Evolutionary conservation across 352 stramenopile species (phyloP), one percentile per base, ranked within the genome.

Genomic region (Globisporangium nunn): DNA sequence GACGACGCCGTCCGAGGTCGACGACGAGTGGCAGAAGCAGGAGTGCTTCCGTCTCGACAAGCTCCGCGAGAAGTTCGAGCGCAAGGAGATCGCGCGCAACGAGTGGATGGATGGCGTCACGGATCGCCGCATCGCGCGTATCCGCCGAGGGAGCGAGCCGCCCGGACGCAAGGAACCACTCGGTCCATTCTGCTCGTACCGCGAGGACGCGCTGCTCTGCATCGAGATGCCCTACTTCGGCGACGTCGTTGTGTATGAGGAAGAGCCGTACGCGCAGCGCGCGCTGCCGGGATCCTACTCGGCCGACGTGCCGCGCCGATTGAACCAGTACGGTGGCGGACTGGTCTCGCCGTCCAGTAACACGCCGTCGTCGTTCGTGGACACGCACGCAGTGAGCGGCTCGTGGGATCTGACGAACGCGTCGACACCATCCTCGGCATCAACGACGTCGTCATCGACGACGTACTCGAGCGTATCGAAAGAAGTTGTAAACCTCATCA

Each of bases 71-170:
- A 88, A 87, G 63, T 96, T 95, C 67, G 87, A 93, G 39, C 85
- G 87, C 54, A 91, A 91, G 37, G 80, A 95, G 48, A 91, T 96
- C 50, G 61, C 75, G 29, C 74, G 77, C 18, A 91, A 93, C 62
- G 85, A 96, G 60, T 98, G 89, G 91, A 93, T 98, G 70, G 91
- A 98, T 59, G 85, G 81, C 53, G 81, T 95, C 44, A 95, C 85
- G 14, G 81, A 93, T 58, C 80, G 85, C 47, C 82, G 85, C 50
- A 95, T 95, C 59, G 81, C 81, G 31, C 76, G 85, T 4, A 95
- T 92, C n/a, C 81, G 81, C 12, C 75, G 82, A 29, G 84, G 82
- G 33, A 87, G 75, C 31, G 85, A 95, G 52, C 84, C 81, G 6
- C 85, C 85, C 0, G 78, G 78, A 1, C 65, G 70, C 40, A 86